These are phyloP conservation scores for Theobroma grandiflorum DNA, from an alignment of 441 rosid genomes.

Conservation along the genomic window DNA sequence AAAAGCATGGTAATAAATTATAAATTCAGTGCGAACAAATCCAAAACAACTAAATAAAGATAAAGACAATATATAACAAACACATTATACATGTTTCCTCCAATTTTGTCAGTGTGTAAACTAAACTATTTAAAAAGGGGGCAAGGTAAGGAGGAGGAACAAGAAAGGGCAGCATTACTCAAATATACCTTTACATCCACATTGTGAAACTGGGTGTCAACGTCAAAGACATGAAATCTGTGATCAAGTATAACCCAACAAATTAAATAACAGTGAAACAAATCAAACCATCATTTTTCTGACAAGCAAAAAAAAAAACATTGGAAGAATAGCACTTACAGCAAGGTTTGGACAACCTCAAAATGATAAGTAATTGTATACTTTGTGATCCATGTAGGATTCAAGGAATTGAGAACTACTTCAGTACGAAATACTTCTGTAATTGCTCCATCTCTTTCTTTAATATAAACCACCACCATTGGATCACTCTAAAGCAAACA, in stretches of 20 bases:
- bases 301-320: not conserved
- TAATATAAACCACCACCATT: constrained; percentile 75
- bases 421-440: constrained; percentile 79
- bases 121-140: not conserved
- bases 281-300: constrained; percentile 23
- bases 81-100: not conserved
- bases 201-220: constrained; percentile 83
- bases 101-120: constrained; percentile 12
- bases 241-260: constrained; percentile 26
- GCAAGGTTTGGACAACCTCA: constrained; percentile 76
- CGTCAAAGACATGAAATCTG: constrained; percentile 82
- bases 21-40: not conserved
- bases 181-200: constrained; percentile 69
- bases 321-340: constrained; percentile 59
- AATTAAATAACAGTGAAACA: constrained; percentile 28
- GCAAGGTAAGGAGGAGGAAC: not conserved
- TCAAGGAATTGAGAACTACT: constrained; percentile 83
- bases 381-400: constrained; percentile 81
- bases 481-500: constrained; percentile 85
- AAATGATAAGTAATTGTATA: constrained; percentile 62
- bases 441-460: constrained; percentile 72
- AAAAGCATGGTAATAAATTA: not conserved
- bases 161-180: constrained; percentile 16
- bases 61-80: not conserved
- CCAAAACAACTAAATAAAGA: not conserved